Evolutionary conservation across 169 alveolate species (phyloP).

Genomic region (Plasmodium malariae): DNA sequence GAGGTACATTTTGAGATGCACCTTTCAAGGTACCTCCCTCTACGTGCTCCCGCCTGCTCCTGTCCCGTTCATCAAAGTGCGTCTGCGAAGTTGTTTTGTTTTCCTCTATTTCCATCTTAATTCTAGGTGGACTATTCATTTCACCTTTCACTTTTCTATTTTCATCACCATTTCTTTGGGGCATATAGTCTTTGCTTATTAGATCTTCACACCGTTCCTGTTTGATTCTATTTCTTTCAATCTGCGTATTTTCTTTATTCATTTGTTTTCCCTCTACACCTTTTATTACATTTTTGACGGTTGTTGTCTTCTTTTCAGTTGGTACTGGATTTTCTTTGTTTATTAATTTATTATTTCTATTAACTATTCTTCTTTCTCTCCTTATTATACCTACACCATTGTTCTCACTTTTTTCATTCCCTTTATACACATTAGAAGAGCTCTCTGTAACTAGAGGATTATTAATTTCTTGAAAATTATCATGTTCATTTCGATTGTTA

Average conservation of each 20-base stretch:
- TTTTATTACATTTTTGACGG: too few relatives aligned
- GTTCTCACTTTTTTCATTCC: neutral
- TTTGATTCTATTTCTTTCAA: neutral
- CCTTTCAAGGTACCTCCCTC: too few relatives aligned
- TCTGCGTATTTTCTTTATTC: neutral
- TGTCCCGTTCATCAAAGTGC: too few relatives aligned
- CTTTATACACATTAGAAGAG: neutral
- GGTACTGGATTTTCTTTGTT: neutral
- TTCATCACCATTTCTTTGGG: too few relatives aligned
- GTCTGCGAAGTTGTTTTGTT: too few relatives aligned
- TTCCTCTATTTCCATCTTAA: too few relatives aligned
- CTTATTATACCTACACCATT: neutral
- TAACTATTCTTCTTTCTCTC: neutral
- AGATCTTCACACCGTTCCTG: too few relatives aligned
- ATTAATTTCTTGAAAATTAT: slow-evolving; percentile 5
- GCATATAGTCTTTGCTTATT: too few relatives aligned
- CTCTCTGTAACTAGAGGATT: neutral
- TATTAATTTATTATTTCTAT: neutral
- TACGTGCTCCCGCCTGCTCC: too few relatives aligned
- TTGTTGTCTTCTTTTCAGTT: neutral
- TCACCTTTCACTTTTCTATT: too few relatives aligned
- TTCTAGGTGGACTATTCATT: too few relatives aligned
- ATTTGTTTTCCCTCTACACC: neutral
- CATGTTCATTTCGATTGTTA: neutral
- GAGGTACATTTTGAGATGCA: too few relatives aligned